Conservation (phyloP, 352 stramenopile species). For the Stramenopiles sp. region DNA sequence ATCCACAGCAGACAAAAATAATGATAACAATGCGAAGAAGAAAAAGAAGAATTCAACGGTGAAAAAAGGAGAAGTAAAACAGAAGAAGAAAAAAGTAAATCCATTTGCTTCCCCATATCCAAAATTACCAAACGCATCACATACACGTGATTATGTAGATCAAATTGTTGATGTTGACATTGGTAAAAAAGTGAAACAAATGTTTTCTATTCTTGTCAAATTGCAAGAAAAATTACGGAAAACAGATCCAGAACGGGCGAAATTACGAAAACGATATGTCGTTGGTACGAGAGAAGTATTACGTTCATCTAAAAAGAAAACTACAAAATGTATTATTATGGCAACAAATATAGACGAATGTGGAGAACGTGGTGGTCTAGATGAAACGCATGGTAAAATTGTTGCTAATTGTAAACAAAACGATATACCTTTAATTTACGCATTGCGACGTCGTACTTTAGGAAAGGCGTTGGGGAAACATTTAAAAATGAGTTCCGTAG, state of each 20-base stretch:
- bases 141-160: constrained; percentile 17
- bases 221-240: constrained; percentile 42
- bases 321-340: constrained; percentile 57
- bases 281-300: constrained; percentile 72
- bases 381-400: constrained; percentile 56
- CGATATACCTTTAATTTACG: constrained; percentile 30
- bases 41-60: constrained; percentile 15
- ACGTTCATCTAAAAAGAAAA: constrained; percentile 48
- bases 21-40: constrained; percentile 20
- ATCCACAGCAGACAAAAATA: neutral
- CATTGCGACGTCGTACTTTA: constrained; percentile 57
- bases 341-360: constrained; percentile 63
- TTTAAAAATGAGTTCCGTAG: constrained; percentile 76
- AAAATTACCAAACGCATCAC: constrained; percentile 10
- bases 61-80: neutral
- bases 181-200: constrained; percentile 18
- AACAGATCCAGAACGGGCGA: constrained; percentile 38
- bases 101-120: constrained; percentile 1
- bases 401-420: constrained; percentile 33
- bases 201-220: constrained; percentile 26
- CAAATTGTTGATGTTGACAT: constrained; percentile 19
- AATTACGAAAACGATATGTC: constrained; percentile 47
- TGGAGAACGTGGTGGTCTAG: constrained; percentile 33
- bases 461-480: constrained; percentile 70
- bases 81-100: constrained; percentile 6